These are phyloP conservation scores for Mycena maculata DNA, from an alignment of 768 basidiomycete species.

Conservation along the genomic window DNA sequence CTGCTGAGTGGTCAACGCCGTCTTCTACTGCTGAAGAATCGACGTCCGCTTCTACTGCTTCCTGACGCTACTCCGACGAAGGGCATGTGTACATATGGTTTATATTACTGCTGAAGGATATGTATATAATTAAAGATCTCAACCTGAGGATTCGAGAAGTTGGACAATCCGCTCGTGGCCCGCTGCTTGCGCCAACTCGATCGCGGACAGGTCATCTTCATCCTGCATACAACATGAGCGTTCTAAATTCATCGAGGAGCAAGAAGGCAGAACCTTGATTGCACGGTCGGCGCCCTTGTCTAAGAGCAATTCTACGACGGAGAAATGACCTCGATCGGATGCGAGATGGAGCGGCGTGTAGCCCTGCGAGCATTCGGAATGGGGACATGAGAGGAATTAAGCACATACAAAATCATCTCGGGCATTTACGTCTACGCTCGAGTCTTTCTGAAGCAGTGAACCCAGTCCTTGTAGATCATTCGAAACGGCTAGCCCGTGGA, in stretches of 20 bases:
- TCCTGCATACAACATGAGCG: conserved; percentile 57
- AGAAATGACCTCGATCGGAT: conserved; percentile 79
- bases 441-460: conserved; percentile 54
- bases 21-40: too few relatives aligned
- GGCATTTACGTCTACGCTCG: conserved; percentile 64
- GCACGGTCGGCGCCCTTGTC: conserved; percentile 70
- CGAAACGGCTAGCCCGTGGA: conserved; percentile 73
- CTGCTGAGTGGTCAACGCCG: too few relatives aligned
- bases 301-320: conserved; percentile 69
- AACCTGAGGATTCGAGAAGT: conserved; percentile 35
- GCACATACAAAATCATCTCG: conserved; percentile 79
- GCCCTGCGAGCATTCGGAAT: conserved; percentile 62
- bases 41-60: too few relatives aligned
- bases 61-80: too few relatives aligned
- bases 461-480: conserved; percentile 62
- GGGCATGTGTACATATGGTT: conserved; percentile 4
- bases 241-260: not conserved
- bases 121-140: not conserved
- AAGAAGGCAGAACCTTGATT: conserved; percentile 63
- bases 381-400: conserved; percentile 7
- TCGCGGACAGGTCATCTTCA: conserved; percentile 69
- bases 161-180: conserved; percentile 66
- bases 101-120: not conserved
- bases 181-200: conserved; percentile 69
- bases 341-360: conserved; percentile 91